Evolutionary conservation across 2,329 filamentous ascomycete genomes (phyloP), one percentile per base, ranked within the genome.

Genomic region (Colletotrichum musae): DNA sequence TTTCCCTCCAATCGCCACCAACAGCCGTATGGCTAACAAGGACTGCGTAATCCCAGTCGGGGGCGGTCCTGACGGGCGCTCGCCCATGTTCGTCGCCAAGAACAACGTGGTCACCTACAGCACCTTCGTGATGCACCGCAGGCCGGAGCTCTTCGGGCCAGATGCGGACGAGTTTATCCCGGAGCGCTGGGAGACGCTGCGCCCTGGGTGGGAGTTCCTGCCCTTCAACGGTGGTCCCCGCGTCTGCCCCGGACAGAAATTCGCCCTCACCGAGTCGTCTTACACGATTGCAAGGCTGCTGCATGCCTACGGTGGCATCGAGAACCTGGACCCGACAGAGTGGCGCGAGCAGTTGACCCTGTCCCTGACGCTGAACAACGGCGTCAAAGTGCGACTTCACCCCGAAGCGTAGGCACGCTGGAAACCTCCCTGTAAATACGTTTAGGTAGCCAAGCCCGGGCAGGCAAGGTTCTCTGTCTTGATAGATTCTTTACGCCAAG

Each of bases 41-140:
- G 84, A 88, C 74, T 87, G 85, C 0, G 77, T 82, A 0, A 77
- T 89, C 0, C 87, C 87, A 1, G 72, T 77, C 0, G 87, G 87
- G 21, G 87, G 87, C 50, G 87, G 87, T 0, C 74, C 77, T 1
- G 80, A 86, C 54, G 82, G 84, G 15, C 74, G 72, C 13, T 76
- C 78, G 0, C 86, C 87, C 0, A 74, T 89, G 16, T 84, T 84
- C 67, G 80, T 89, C 2, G 77, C 77, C 6, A 84, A 84, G 57
- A 86, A 85, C n/a, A 79, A 80, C 1, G 65, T 75, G 0, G 79
- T 86, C 15, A 77, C 76, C 32, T 86, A 84, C 75, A 80, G 75
- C 73, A 77, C 83, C 4, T 85, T 84, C 71, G 32, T 73, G 1
- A 78, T 79, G 77, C 77, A 79, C 54, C 72, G 76, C 2, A 63